These are phyloP conservation scores for Antrodiella citrinella DNA, from an alignment of 768 basidiomycete genomes.

Conservation along the genomic window DNA sequence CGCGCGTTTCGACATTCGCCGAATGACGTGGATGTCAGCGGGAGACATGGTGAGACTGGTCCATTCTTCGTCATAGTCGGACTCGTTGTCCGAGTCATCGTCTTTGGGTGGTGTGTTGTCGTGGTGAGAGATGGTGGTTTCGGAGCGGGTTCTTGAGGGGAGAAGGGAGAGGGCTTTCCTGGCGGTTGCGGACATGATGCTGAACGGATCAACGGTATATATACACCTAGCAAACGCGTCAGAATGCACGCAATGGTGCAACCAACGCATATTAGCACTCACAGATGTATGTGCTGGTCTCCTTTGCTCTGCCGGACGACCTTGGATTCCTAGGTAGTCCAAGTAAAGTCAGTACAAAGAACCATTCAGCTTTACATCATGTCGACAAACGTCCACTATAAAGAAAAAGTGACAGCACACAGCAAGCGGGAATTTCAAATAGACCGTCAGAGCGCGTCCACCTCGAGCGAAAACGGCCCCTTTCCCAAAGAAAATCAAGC, in stretches of 20 bases:
- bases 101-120: slow-evolving; percentile 35
- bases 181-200: slow-evolving; percentile 49
- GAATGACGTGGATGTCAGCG: slow-evolving; percentile 71
- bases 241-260: slow-evolving; percentile 13
- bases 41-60: slow-evolving; percentile 59
- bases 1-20: slow-evolving; percentile 60
- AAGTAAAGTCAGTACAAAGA: background rate
- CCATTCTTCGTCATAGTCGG: background rate
- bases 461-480: too few species aligned
- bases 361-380: background rate
- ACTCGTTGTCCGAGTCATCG: slow-evolving; percentile 37
- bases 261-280: slow-evolving; percentile 22
- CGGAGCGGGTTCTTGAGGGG: slow-evolving; percentile 54
- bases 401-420: too few species aligned
- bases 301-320: slow-evolving; percentile 81
- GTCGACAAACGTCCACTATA: background rate
- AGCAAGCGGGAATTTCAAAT: too few species aligned
- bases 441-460: too few species aligned
- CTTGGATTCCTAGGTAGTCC: slow-evolving; percentile 94
- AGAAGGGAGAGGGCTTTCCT: slow-evolving; percentile 41
- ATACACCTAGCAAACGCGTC: slow-evolving; percentile 49
- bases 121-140: slow-evolving; percentile 50
- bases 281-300: slow-evolving; percentile 88
- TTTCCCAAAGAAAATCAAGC: too few species aligned
- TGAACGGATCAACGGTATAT: slow-evolving; percentile 76